Base-by-base conservation (phyloP, 257 asterid species). In the Solanum virginianum region DNA sequence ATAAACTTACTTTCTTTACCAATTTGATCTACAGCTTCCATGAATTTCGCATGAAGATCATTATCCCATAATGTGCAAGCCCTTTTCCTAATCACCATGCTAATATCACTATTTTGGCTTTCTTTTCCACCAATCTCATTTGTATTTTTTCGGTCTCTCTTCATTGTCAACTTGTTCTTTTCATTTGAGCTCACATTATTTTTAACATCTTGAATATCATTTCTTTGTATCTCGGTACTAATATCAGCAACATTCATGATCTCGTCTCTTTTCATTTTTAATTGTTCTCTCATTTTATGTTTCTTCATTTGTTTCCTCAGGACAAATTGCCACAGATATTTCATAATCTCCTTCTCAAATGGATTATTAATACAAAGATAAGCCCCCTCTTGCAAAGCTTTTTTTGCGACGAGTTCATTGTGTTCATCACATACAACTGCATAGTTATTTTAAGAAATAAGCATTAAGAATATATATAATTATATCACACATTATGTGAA, bases 1-100 rank as follows among this genome's bases (percentile, higher is more conserved):
- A 7, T 43, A 43, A 43, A 43, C 47, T 43, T 43, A 43, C 47
- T 43, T 43, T 43, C 47, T 43, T 43, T 43, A 0, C 47, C 47
- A 43, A 43, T 43, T 43, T 43, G 8, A 4, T 43, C 10, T 43
- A 43, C 47, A 43, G 47, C 47, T 43, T 43, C 1, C 47, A 43
- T 43, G 47, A 43, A 43, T 43, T 43, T 43, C 7, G 8, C 47
- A 43, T 88, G 90, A 18, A 86, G 87, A 18, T 83, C 90, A 8
- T 7, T 17, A 9, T 87, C 80, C 90, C 90, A 88, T 49, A 86
- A 84, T 8, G 83, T 74, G 55, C 32, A 26, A 9, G 45, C 8
- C 56, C 45, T 74, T 9, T 36, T 26, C 17, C 20, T 74, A n/a
- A 18, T 24, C 5, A 11, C 13, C 59, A 12, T 7, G 16, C 6